phyloP scores from a whole-genome alignment of 176 grass and related monocot species.

The Themeda triandra region DNA sequence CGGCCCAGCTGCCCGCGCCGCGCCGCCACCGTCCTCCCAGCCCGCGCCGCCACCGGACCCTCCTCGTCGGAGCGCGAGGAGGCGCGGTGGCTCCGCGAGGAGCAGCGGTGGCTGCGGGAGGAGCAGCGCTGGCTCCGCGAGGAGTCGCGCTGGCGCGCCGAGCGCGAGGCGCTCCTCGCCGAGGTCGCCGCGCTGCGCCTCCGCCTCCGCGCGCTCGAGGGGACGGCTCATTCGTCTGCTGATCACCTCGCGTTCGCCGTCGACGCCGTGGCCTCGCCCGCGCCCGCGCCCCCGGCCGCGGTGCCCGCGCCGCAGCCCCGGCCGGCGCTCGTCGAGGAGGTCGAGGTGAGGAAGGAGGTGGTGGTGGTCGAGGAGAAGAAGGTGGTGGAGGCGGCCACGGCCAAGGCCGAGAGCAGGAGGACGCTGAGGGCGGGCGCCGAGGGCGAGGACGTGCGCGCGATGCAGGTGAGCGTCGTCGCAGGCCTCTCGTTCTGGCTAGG shows the following conservation, averaged over 20 bases:
- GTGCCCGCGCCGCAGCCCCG: constrained; percentile 20
- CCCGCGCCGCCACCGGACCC: neutral
- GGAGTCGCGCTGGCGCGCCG: constrained; percentile 66
- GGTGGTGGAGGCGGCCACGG: constrained; percentile 1
- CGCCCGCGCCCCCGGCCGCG: constrained; percentile 23
- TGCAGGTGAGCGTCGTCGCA: constrained; percentile 64
- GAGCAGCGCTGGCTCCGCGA: constrained; percentile 79
- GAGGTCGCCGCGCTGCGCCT: constrained; percentile 64
- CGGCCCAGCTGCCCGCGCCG: neutral
- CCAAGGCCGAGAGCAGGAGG: constrained; percentile 18
- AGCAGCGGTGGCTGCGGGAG: constrained; percentile 75
- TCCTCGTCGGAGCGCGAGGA: constrained; percentile 76
- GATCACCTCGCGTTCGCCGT: constrained; percentile 9
- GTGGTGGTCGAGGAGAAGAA: constrained; percentile 44
- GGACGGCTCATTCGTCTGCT: neutral
- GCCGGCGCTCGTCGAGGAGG: constrained; percentile 48
- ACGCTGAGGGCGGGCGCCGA: constrained; percentile 60
- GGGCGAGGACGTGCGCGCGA: constrained; percentile 79
- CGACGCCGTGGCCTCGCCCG: constrained; percentile 34
- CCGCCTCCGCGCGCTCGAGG: constrained; percentile 58
- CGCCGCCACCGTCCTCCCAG: neutral
- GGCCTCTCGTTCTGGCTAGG: constrained; percentile 51
- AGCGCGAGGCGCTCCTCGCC: constrained; percentile 61
- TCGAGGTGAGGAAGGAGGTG: constrained; percentile 66
- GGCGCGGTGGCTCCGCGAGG: constrained; percentile 74